These are phyloP conservation scores for Neonectria ditissima DNA, from an alignment of 2,329 filamentous ascomycete genomes.

Conservation along the genomic window DNA sequence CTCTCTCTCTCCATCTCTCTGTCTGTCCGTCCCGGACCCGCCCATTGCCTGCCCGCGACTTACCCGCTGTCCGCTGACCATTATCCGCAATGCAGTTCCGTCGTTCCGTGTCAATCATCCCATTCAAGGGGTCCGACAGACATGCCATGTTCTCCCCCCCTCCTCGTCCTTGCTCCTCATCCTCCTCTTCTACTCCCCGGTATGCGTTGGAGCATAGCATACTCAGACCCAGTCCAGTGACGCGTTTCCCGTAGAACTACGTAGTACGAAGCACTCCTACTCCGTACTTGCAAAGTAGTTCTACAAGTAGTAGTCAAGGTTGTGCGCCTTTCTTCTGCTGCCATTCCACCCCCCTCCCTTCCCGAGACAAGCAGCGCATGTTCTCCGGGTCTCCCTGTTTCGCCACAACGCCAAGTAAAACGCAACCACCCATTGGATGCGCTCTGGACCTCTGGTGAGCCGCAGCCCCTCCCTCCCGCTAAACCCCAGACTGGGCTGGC, in stretches of 20 bases:
- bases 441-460: not conserved
- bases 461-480: slow-evolving; percentile 17
- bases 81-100: not conserved
- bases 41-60: not conserved
- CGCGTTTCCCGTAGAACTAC: not conserved
- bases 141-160: not conserved
- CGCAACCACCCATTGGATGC: slow-evolving; percentile 2
- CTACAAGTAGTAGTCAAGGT: no score
- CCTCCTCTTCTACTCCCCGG: not conserved
- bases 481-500: slow-evolving; percentile 14
- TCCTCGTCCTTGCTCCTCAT: not conserved
- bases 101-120: not conserved
- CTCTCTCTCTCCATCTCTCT: not conserved
- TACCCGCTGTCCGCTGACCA: not conserved
- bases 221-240: not conserved
- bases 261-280: no score
- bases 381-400: not conserved
- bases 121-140: not conserved
- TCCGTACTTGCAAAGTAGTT: no score
- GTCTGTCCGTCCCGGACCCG: not conserved
- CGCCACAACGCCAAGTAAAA: slow-evolving; percentile 3
- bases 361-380: slow-evolving; percentile 3
- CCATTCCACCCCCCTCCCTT: slow-evolving; percentile 2
- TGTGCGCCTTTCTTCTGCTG: not conserved
- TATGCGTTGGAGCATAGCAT: not conserved